A percentile compares a stretch with the other conserved stretches of the same genome.
phyloP scores from a whole-genome alignment of 495 filamentous ascomycete genomes.

The Neurospora sp. region DNA sequence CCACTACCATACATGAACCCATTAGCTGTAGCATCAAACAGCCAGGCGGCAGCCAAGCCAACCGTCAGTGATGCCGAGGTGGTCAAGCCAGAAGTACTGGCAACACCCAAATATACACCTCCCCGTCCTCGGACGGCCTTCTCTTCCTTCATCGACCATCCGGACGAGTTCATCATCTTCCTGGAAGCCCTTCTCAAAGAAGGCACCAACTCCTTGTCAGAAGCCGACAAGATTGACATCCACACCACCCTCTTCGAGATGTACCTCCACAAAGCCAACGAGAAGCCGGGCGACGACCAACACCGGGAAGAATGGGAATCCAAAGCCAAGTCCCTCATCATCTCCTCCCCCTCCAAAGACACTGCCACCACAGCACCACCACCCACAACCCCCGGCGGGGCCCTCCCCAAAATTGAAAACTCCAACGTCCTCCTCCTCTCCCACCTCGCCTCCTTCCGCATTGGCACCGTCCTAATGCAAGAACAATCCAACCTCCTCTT shows the following conservation, averaged over 20 bases:
- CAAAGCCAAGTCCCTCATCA: conserved; percentile 78
- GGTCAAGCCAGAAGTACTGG: conserved; percentile 18
- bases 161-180: conserved; percentile 81
- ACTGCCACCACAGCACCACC: not conserved
- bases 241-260: conserved; percentile 97
- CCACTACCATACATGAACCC: conserved; percentile 77
- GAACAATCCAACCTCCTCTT: conserved; percentile 87
- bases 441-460: conserved; percentile 79
- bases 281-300: conserved; percentile 47
- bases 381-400: not conserved
- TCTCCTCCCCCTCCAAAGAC: conserved; percentile 39
- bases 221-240: conserved; percentile 68
- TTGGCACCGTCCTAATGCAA: conserved; percentile 84
- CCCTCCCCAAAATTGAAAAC: conserved; percentile 55
- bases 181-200: conserved; percentile 72
- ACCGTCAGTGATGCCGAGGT: conserved; percentile 24
- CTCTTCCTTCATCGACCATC: conserved; percentile 91
- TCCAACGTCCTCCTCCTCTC: conserved; percentile 90
- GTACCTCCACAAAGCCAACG: conserved; percentile 80
- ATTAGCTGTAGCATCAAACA: conserved; percentile 34
- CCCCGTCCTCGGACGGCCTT: conserved; percentile 87
- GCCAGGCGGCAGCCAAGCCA: conserved; percentile 26
- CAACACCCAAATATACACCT: conserved; percentile 43
- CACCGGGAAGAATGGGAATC: conserved; percentile 76
- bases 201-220: conserved; percentile 42